phyloP scores from a whole-genome alignment of 1,284 basidiomycete genomes.

The Coniophora puteana region DNA sequence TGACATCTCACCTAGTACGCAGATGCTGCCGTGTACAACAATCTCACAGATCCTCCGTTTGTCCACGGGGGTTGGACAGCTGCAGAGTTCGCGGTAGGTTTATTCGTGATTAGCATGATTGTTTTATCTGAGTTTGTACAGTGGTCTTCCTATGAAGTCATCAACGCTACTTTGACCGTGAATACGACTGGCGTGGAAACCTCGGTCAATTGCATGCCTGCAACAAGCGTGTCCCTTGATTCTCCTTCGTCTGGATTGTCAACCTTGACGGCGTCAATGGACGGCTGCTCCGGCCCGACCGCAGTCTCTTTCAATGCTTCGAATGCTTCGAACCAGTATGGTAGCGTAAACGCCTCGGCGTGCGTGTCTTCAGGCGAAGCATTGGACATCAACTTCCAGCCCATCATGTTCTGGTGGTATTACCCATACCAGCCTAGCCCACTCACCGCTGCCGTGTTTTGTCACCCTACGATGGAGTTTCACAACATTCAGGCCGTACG shows the following conservation, averaged over 20 bases:
- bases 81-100: constrained; percentile 42
- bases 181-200: constrained; percentile 54
- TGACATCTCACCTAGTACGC: not conserved
- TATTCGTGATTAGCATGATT: no score
- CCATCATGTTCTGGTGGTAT: constrained; percentile 65
- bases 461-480: constrained; percentile 43
- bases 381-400: constrained; percentile 39
- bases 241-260: constrained; percentile 18
- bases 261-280: constrained; percentile 37
- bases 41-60: constrained; percentile 51
- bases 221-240: constrained; percentile 28
- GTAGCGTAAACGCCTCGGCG: constrained; percentile 37
- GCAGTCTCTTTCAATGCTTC: constrained; percentile 34
- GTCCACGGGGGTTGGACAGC: constrained; percentile 45
- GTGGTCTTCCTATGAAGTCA: not conserved
- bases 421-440: constrained; percentile 26
- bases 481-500: constrained; percentile 41
- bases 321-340: constrained; percentile 42
- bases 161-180: constrained; percentile 50
- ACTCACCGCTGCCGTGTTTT: constrained; percentile 51
- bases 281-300: constrained; percentile 43
- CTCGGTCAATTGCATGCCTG: constrained; percentile 40
- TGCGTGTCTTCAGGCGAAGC: constrained; percentile 26
- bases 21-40: constrained; percentile 32
- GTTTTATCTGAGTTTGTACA: not conserved